Percentiles rank a stretch among this genome's conserved stretches.
Conservation (phyloP, 345 rosid species). For the Populus euphratica region DNA sequence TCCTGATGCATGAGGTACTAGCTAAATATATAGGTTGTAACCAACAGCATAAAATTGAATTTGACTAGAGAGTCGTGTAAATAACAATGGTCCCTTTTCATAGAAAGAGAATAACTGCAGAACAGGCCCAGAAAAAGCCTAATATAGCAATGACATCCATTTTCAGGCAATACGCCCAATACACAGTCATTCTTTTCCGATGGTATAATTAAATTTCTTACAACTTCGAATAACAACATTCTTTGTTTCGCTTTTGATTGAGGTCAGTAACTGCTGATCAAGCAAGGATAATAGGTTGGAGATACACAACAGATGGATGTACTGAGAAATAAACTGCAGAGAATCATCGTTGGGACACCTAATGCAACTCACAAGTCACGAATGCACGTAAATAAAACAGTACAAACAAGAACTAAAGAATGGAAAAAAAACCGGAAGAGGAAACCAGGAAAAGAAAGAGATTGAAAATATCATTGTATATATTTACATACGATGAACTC, state of each 20-base stretch:
- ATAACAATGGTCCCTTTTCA: background rate
- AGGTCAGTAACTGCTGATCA: background rate
- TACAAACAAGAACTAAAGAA: background rate
- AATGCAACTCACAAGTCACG: background rate
- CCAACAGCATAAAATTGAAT: too few species aligned
- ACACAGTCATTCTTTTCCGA: background rate
- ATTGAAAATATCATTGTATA: slow-evolving; percentile 7
- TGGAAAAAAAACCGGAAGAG: background rate
- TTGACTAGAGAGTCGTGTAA: too few species aligned
- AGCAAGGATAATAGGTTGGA: background rate
- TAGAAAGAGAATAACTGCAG: background rate
- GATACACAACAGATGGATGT: background rate
- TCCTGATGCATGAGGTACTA: too few species aligned
- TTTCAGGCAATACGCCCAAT: background rate
- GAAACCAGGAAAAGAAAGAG: background rate
- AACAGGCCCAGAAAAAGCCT: background rate
- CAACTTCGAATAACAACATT: background rate
- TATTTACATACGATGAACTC: slow-evolving; percentile 13
- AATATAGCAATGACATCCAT: background rate
- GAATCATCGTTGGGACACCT: background rate
- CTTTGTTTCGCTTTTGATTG: background rate
- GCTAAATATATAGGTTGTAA: too few species aligned
- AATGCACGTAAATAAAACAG: background rate
- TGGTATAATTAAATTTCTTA: background rate
- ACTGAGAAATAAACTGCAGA: background rate